Percentiles rank a stretch among this genome's conserved stretches.
Conservation (phyloP, 1,284 basidiomycete species). For the Violaceomyces palustris region DNA sequence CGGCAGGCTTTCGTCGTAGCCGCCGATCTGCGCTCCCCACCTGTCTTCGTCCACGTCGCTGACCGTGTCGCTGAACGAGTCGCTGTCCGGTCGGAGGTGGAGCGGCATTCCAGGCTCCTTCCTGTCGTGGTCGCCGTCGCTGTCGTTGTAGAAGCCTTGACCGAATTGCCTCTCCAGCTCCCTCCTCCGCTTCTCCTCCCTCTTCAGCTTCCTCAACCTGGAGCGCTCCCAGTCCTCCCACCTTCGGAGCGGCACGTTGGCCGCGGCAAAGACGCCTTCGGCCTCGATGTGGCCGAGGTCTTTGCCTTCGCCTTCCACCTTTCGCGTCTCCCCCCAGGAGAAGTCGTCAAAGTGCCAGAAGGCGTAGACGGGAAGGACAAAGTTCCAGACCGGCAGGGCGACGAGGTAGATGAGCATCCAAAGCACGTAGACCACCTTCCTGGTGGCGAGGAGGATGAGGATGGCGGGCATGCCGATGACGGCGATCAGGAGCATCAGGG, state of each 20-base stretch:
- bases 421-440: constrained; percentile 89
- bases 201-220: constrained; percentile 80
- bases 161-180: constrained; percentile 54
- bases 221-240: constrained; percentile 99
- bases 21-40: constrained; percentile 65
- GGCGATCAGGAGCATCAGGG: constrained; percentile 78
- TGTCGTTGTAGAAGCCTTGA: constrained; percentile 64
- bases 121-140: constrained; percentile 27
- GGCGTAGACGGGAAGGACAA: constrained; percentile 73
- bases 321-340: constrained; percentile 97
- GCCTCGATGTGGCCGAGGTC: constrained; percentile 70
- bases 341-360: constrained; percentile 99
- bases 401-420: constrained; percentile 96
- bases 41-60: constrained; percentile 72
- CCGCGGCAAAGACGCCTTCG: constrained; percentile 59
- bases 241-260: constrained; percentile 75
- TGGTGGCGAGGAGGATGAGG: constrained; percentile 85
- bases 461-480: constrained; percentile 90
- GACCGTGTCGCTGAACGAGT: constrained; percentile 17
- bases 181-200: constrained; percentile 71
- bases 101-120: constrained; percentile 20
- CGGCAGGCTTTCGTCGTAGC: constrained; percentile 42
- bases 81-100: constrained; percentile 17
- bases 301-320: constrained; percentile 64
- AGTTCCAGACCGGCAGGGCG: constrained; percentile 58